Evolutionary conservation across 75 land plant genomes (phyloP).

Genomic region (Chamaecyparis obtusa): DNA sequence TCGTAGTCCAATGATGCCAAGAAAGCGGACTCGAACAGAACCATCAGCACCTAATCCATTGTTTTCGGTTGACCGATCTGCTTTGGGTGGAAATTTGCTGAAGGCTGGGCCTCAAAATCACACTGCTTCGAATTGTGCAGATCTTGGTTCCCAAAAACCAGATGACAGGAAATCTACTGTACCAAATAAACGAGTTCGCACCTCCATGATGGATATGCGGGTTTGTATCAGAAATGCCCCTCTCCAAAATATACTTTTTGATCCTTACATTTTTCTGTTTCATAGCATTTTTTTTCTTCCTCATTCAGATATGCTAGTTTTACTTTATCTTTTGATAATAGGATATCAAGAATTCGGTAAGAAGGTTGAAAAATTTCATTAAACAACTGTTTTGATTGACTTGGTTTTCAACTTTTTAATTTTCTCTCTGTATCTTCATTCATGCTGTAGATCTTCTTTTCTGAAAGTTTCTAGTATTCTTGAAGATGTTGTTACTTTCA

Average conservation of each 20-base stretch:
- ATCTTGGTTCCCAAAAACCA: slow-evolving; percentile 39
- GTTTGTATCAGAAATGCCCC: slow-evolving; percentile 29
- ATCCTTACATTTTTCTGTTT: slow-evolving; percentile 1
- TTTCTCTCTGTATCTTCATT: neutral
- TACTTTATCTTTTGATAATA: neutral
- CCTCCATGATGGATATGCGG: slow-evolving; percentile 76
- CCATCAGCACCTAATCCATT: slow-evolving; percentile 10
- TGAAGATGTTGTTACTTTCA: neutral
- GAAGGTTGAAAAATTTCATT: neutral
- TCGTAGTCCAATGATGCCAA: slow-evolving; percentile 35
- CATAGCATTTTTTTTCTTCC: slow-evolving; percentile 4
- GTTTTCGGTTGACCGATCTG: slow-evolving; percentile 18
- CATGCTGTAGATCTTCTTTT: neutral
- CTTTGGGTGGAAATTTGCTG: slow-evolving; percentile 18
- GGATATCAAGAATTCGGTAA: neutral
- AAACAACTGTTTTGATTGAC: neutral
- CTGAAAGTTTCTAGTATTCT: neutral
- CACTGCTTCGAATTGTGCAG: slow-evolving; percentile 25
- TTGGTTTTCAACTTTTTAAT: neutral
- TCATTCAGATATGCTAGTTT: neutral
- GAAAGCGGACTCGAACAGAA: slow-evolving; percentile 68
- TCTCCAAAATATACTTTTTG: neutral
- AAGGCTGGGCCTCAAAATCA: slow-evolving; percentile 32
- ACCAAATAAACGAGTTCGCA: slow-evolving; percentile 74
- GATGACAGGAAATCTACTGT: slow-evolving; percentile 61